Base-by-base conservation (phyloP, 1,284 basidiomycete genomes). In the Naganishia liquefaciens region DNA sequence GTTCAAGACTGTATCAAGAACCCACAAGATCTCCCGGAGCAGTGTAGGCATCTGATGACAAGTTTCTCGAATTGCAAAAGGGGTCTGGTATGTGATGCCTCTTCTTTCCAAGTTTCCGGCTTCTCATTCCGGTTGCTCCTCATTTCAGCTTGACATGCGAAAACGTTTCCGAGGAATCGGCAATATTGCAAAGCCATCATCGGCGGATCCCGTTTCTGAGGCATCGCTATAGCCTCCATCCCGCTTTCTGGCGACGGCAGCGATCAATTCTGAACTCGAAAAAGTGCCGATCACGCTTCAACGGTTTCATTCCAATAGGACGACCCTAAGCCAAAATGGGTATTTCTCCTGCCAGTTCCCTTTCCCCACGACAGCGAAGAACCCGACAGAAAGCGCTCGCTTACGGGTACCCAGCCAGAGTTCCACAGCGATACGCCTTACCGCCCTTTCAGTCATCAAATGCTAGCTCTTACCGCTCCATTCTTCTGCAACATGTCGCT, bases 121-220 rank as follows among this genome's bases (percentile, higher is more conserved):
- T 40, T 28, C 37, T 47, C 39, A 11, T 7, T 30, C 2, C 40
- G 3, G 40, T 37, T 17, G 23, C 28, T 27, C 44, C 23, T 25
- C 15, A 44, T 49, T 3, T 53, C 66, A 79, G 78, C 75, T 79
- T 63, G 78, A 79, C 64, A 78, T 78, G 75, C 70, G 77, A 30
- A 70, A 77, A 51, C 71, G 78, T 19, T 78, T 79, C 68, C 65
- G 77, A 53, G 78, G 78, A 2, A 79, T 78, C 68, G 75, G 77
- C 62, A 69, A 77, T 40, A 65, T 50, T 15, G 43, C 54, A 33
- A 66, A 68, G 53, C 33, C 60, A 49, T 39, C 64, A 17, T 67
- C 62, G 25, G 66, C 66, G 37, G 66, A 67, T 44, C 62, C 57
- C 7, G 58, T 67, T 15, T 53, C 66, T 10, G 66, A 67, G n/a